Evolutionary conservation across 2,329 filamentous ascomycete species (phyloP), one percentile per base, ranked within the genome.

Genomic region (Hypocreales sp.): DNA sequence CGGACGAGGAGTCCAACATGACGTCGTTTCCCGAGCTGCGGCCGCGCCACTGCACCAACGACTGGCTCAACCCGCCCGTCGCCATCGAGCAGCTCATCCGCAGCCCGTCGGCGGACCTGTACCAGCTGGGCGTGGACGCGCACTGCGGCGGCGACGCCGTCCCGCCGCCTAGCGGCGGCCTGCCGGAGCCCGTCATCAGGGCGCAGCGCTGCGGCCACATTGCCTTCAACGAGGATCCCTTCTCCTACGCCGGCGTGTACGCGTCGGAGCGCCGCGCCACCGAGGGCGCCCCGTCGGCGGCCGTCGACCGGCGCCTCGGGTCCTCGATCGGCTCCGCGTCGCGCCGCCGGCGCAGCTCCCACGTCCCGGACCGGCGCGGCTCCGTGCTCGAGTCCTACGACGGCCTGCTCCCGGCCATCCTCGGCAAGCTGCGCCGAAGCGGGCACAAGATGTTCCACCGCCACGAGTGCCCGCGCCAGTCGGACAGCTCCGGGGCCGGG

Each of bases 21-120:
- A 48, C 42, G 3, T 54, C 46, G 8, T 56, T 55, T 26, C 49
- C 49, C 9, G 38, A 40, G 15, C 37, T 55, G 7, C 35, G 33
- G 8, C 39, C 44, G 8, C 44, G 50, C 5, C 42, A 47, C 7
- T 46, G 41, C 22, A 55, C 50, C 1, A 31, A 36, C 8, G 51
- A 53, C 5, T 50, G 46, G 46, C 24, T 42, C n/a, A 44, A 33
- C 6, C 40, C 47, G 3, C 38, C 39, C 2, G 27, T 28, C 1
- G 33, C 35, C 1, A 25, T 41, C 2, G 35, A 41, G 10, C 35
- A 40, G 3, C 16, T 35, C 12, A 33, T 29, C 4, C 17, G 21
- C 11, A 7, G 16, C 8, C 15, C 22, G 9, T 23, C 29, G 2
- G 29, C 36, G 4, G 37, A 40, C 8, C 18, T 46, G 22, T 49